Conservation (phyloP, 192 early-diverging fungal genomes). For the Chytriomyces confervae region DNA sequence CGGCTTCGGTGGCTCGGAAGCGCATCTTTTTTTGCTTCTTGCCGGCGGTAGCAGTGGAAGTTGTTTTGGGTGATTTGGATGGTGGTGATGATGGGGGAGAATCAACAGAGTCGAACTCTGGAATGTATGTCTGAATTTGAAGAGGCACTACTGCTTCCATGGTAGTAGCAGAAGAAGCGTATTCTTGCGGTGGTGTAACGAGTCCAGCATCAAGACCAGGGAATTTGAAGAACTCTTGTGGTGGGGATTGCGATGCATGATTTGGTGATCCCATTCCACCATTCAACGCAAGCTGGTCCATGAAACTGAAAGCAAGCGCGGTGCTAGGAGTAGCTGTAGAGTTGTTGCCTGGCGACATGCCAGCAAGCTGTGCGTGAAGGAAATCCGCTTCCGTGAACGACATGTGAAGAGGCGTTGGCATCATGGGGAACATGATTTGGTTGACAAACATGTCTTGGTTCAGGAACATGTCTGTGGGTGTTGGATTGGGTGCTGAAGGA, state of each 20-base stretch:
- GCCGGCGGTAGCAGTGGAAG: neutral
- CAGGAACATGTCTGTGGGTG: neutral
- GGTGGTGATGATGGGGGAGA: neutral
- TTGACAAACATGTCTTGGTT: neutral
- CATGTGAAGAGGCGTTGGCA: neutral
- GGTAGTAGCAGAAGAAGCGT: neutral
- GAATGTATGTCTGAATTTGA: neutral
- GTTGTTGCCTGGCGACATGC: neutral
- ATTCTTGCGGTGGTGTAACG: neutral
- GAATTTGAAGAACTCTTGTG: neutral
- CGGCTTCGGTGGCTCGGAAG: conserved; percentile 38
- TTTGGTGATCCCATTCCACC: neutral
- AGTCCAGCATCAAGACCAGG: neutral
- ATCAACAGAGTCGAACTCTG: neutral
- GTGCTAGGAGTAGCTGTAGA: neutral
- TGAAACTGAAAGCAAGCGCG: neutral
- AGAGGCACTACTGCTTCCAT: neutral
- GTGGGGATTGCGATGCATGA: neutral
- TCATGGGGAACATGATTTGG: conserved; percentile 6
- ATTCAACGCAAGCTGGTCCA: conserved; percentile 6
- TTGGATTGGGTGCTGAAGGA: neutral
- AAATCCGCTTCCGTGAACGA: neutral
- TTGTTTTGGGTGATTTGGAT: neutral
- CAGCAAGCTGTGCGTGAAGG: neutral
- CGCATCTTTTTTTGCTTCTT: conserved; percentile 12